Conservation (phyloP, 176 grass and related monocot species). For the Poa pratensis region DNA sequence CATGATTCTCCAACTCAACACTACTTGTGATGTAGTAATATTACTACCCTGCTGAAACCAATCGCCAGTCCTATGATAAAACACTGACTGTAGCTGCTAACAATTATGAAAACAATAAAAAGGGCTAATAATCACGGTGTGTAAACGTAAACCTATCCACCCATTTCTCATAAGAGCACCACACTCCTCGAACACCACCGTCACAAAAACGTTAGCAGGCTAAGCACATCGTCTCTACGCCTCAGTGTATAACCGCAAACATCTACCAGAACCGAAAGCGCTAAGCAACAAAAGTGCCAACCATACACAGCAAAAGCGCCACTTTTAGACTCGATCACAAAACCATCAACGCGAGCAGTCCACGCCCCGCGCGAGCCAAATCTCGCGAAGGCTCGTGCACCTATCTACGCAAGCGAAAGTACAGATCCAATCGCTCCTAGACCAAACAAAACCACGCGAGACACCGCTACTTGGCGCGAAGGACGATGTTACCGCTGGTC, state of each 20-base stretch:
- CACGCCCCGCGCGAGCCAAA: conserved; percentile 6
- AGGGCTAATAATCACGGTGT: not conserved
- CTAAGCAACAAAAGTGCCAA: not conserved
- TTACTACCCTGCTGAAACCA: conserved; percentile 10
- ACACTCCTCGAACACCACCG: not conserved
- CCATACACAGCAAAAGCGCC: not conserved
- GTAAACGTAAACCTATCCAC: conserved; percentile 16
- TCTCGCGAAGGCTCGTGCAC: not conserved
- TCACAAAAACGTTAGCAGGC: not conserved
- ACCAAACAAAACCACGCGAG: conserved; percentile 10
- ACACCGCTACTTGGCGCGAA: conserved; percentile 15
- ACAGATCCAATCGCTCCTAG: conserved; percentile 46
- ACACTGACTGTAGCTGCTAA: not conserved
- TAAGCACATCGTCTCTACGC: not conserved
- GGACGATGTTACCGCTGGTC: not conserved
- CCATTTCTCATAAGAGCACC: conserved; percentile 6
- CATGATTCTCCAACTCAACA: not conserved
- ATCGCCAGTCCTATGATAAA: not conserved
- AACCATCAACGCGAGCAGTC: not conserved
- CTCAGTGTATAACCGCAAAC: not conserved
- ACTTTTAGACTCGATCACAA: conserved; percentile 6
- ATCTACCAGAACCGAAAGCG: not conserved
- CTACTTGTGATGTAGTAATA: not conserved
- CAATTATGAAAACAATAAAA: not conserved
- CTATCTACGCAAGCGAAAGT: not conserved